Percentiles rank a stretch among this genome's conserved stretches.
These are phyloP conservation scores for Dictyostelium citrinum DNA, from an alignment of 78 protist species.

Conservation along the genomic window DNA sequence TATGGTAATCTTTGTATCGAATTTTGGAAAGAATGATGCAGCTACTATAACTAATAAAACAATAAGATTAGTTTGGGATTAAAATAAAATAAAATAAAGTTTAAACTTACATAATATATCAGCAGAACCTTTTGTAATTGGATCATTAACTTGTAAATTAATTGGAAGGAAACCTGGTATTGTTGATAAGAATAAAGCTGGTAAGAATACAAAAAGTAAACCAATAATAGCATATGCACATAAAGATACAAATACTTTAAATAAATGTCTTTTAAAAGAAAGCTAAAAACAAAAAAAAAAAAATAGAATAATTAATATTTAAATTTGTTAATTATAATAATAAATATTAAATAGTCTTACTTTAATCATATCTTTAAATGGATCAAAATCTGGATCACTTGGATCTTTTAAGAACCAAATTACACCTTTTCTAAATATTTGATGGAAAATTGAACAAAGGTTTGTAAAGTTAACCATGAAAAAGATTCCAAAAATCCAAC, in stretches of 20 bases:
- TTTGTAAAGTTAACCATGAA: background rate
- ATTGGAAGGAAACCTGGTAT: conserved; percentile 51
- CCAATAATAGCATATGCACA: background rate
- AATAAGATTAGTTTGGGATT: background rate
- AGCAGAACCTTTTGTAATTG: background rate
- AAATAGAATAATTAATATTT: background rate
- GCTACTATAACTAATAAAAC: conserved; percentile 27
- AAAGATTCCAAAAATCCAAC: conserved; percentile 64
- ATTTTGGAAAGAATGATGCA: conserved; percentile 33
- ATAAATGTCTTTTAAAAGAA: conserved; percentile 4
- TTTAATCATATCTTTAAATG: conserved; percentile 15
- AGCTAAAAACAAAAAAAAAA: background rate
- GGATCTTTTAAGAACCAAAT: conserved; percentile 29
- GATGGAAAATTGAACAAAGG: background rate
- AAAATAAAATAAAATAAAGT: background rate
- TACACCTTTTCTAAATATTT: conserved; percentile 39
- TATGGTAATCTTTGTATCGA: conserved; percentile 19
- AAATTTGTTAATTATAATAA: background rate
- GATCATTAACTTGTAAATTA: conserved; percentile 3
- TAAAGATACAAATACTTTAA: background rate
- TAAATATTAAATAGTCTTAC: background rate
- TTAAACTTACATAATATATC: conserved; percentile 31
- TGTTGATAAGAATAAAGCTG: conserved; percentile 12
- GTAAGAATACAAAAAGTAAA: conserved; percentile 32
- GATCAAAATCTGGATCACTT: conserved; percentile 19